Percentiles rank a stretch among this genome's conserved stretches.
These are phyloP conservation scores for Phoma sp. DNA, from an alignment of 2,329 filamentous ascomycete species.

Conservation along the genomic window DNA sequence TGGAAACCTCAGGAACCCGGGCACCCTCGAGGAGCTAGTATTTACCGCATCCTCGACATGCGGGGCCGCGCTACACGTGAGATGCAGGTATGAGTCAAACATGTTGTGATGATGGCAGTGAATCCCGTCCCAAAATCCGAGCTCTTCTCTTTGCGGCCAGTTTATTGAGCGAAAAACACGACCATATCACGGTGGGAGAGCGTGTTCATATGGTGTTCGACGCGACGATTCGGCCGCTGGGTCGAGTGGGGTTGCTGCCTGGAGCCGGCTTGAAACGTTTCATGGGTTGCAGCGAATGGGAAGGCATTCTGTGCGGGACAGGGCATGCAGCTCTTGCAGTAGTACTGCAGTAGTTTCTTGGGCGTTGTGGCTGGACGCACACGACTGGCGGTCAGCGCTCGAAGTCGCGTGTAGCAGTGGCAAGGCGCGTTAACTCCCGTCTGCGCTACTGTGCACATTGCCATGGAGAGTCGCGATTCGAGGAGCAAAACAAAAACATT, in stretches of 20 bases:
- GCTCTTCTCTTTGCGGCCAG: conserved; percentile 39
- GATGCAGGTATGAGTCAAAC: conserved; percentile 55
- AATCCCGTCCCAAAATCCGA: conserved; percentile 19
- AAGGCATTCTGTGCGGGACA: conserved; percentile 18
- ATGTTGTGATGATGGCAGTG: conserved; percentile 21
- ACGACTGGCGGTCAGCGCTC: conserved; percentile 38
- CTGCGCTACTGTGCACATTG: conserved; percentile 18
- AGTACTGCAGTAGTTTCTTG: conserved; percentile 32
- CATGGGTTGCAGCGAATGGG: conserved; percentile 32
- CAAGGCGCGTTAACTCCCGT: conserved; percentile 22
- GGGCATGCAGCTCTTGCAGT: conserved; percentile 41
- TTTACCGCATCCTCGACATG: conserved; percentile 36
- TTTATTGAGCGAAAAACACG: conserved; percentile 49
- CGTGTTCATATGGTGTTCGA: conserved; percentile 49
- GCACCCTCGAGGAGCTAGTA: conserved; percentile 40
- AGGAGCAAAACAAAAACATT: conserved; percentile 37
- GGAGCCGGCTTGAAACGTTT: conserved; percentile 44
- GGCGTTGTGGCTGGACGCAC: conserved; percentile 36
- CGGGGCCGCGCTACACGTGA: conserved; percentile 41
- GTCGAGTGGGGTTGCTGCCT: conserved; percentile 31
- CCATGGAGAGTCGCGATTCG: conserved; percentile 40
- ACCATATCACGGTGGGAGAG: conserved; percentile 51
- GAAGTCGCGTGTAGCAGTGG: conserved; percentile 25
- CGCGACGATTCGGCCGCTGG: conserved; percentile 48
- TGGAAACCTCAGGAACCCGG: conserved; percentile 42